Percentiles rank a stretch among this genome's conserved stretches.
phyloP scores from a whole-genome alignment of 805 yeast genomes.

The Zygotorulaspora florentina region DNA sequence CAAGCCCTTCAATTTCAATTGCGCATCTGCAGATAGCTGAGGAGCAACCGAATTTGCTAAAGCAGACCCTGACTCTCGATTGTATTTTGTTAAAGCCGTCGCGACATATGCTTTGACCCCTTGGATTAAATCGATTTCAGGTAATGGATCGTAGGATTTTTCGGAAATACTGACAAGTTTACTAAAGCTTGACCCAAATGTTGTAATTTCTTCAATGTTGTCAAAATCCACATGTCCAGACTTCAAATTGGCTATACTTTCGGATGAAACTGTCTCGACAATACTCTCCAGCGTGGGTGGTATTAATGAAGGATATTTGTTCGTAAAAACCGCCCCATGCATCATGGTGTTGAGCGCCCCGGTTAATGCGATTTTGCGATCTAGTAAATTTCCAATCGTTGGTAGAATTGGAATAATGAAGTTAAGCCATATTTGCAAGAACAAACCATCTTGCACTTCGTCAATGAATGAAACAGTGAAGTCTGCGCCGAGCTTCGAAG shows the following conservation, averaged over 20 bases:
- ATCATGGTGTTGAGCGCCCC: conserved; percentile 48
- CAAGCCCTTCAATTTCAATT: conserved; percentile 25
- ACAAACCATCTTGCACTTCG: conserved; percentile 61
- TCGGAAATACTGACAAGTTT: conserved; percentile 59
- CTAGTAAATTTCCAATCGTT: conserved; percentile 47
- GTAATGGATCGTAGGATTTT: conserved; percentile 67
- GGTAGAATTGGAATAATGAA: conserved; percentile 41
- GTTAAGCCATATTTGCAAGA: conserved; percentile 44
- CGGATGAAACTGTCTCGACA: conserved; percentile 37
- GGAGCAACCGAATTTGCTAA: conserved; percentile 22
- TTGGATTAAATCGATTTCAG: conserved; percentile 39
- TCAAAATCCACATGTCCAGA: conserved; percentile 39
- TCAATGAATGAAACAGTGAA: conserved; percentile 66
- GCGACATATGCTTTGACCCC: conserved; percentile 26
- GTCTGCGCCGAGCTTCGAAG: conserved; percentile 44
- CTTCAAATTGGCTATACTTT: conserved; percentile 38
- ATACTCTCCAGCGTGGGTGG: conserved; percentile 43
- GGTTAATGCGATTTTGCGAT: conserved; percentile 50
- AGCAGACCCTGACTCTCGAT: conserved; percentile 17
- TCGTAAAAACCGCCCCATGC: conserved; percentile 33
- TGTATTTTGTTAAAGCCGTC: conserved; percentile 22
- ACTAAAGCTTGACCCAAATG: conserved; percentile 86
- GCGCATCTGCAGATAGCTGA: conserved; percentile 28
- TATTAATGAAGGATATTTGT: conserved; percentile 42
- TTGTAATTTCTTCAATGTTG: conserved; percentile 64